Evolutionary conservation across 208 protist species (phyloP).

Genomic region (Angomonas ambiguus): DNA sequence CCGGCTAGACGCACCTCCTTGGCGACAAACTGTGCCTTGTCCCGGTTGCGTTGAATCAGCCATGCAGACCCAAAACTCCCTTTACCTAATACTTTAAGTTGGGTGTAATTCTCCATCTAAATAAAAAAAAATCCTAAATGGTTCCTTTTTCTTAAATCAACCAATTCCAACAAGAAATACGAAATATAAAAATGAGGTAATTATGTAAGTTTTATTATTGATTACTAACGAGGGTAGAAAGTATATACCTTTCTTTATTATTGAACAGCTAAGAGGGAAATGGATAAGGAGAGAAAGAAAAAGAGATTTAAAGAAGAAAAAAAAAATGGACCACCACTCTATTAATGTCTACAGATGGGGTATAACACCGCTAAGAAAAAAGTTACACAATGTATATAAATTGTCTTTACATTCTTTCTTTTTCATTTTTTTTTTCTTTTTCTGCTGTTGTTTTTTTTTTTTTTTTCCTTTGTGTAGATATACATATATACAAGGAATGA

Average conservation of each 20-base stretch:
- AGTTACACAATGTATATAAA: slow-evolving; percentile 5
- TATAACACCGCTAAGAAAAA: slow-evolving; percentile 7
- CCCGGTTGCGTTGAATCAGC: slow-evolving; percentile 80
- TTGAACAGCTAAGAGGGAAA: too few relatives aligned
- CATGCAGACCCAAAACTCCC: slow-evolving; percentile 89
- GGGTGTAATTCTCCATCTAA: slow-evolving; percentile 82
- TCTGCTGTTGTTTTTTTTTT: not conserved
- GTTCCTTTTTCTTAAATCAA: not conserved
- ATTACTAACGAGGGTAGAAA: too few relatives aligned
- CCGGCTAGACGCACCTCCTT: slow-evolving; percentile 82
- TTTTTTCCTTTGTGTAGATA: not conserved
- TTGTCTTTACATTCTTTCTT: not conserved
- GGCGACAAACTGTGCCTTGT: slow-evolving; percentile 80
- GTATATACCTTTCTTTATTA: too few relatives aligned
- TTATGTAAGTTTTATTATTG: too few relatives aligned
- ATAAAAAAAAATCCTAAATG: not conserved
- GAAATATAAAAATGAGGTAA: too few relatives aligned
- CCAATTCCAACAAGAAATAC: not conserved
- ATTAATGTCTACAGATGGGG: not conserved
- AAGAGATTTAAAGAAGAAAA: not conserved
- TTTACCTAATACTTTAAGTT: slow-evolving; percentile 86
- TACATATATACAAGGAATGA: not conserved
- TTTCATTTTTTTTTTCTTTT: too few relatives aligned
- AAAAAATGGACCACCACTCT: slow-evolving; percentile 14
- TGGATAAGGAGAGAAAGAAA: too few relatives aligned